Conservation (phyloP, 495 filamentous ascomycete genomes). For the Lindgomyces ingoldianus region DNA sequence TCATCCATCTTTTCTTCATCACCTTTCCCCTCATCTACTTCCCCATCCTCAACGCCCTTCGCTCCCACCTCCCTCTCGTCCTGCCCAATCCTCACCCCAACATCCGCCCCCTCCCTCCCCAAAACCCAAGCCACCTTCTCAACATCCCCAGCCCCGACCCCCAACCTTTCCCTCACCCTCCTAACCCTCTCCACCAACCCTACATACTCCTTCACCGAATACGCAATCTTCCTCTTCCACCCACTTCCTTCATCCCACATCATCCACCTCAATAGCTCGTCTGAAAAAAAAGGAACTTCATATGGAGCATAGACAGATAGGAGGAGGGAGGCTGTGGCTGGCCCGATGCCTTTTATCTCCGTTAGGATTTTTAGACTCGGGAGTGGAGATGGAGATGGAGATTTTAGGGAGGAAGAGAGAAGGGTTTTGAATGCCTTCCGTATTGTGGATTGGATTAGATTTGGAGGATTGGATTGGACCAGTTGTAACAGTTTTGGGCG, state of each 20-base stretch:
- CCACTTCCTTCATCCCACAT: conserved; percentile 43
- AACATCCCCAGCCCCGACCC: conserved; percentile 18
- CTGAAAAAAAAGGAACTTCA: conserved; percentile 71
- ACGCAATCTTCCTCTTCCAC: conserved; percentile 60
- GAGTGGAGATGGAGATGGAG: too few relatives aligned
- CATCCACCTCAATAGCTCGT: conserved; percentile 72
- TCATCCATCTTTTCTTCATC: not conserved
- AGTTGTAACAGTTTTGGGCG: conserved; percentile 69
- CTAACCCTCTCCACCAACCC: conserved; percentile 52
- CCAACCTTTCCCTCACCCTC: conserved; percentile 44
- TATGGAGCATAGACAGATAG: conserved; percentile 61
- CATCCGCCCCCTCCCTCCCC: conserved; percentile 25
- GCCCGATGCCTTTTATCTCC: conserved; percentile 65
- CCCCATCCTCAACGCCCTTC: not conserved
- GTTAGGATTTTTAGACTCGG: conserved; percentile 53
- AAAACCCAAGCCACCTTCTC: conserved; percentile 35
- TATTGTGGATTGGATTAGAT: conserved; percentile 49
- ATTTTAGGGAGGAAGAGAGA: too few relatives aligned
- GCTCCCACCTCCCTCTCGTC: too few relatives aligned
- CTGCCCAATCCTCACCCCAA: conserved; percentile 3
- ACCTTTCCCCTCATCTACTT: not conserved
- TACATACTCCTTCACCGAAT: conserved; percentile 65
- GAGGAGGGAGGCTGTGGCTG: conserved; percentile 72
- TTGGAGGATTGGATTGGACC: conserved; percentile 59
- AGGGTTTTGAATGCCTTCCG: conserved; percentile 51